Evolutionary conservation across 2,329 filamentous ascomycete genomes (phyloP), one percentile per base, ranked within the genome.

Genomic region (Aspergillus tanneri): DNA sequence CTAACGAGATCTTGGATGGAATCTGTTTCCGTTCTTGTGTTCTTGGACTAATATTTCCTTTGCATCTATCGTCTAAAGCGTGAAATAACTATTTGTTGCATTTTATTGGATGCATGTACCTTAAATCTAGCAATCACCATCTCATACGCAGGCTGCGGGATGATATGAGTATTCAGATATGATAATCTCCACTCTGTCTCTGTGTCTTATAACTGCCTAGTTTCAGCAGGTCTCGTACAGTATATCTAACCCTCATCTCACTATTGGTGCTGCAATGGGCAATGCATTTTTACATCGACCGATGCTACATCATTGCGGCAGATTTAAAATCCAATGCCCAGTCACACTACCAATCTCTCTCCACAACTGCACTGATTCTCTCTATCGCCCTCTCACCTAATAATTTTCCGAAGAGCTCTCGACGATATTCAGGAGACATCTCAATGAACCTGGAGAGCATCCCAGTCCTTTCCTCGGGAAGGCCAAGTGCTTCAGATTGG

Each of bases 301-400:
- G 11, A 19, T 25, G 4, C 4, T 30, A 21, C n/a, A 25, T 28
- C 16, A 25, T 4, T 16, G 19, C 5, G n/a, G 44, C 16, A n/a
- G 36, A 14, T 12, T 22, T 37, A 25, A 57, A 57, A 32, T 58
- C 40, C 6, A 61, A 41, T n/a, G 55, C 59, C 55, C 56, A 61
- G 47, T 60, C 50, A 41, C 59, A 54, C 55, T 71, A 60, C 80
- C 79, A 83, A 21, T 58, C 56, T 47, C 69, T 69, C 63, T 84
- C 82, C 30, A 88, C 53, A 12, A 73, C 55, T 25, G 57, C 62
- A 46, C 77, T 78, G 3, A 83, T 77, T 38, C 77, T 72, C 5
- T 67, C 66, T 53, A 88, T 49, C 23, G 86, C 70, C 35, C 69
- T 74, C 1, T 83, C 81, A 1, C 83, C 80, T 49, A 87, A 64